Percentiles rank a stretch among this genome's conserved stretches.
These are phyloP conservation scores for Candida adriatica DNA, from an alignment of 805 yeast genomes.

Conservation along the genomic window DNA sequence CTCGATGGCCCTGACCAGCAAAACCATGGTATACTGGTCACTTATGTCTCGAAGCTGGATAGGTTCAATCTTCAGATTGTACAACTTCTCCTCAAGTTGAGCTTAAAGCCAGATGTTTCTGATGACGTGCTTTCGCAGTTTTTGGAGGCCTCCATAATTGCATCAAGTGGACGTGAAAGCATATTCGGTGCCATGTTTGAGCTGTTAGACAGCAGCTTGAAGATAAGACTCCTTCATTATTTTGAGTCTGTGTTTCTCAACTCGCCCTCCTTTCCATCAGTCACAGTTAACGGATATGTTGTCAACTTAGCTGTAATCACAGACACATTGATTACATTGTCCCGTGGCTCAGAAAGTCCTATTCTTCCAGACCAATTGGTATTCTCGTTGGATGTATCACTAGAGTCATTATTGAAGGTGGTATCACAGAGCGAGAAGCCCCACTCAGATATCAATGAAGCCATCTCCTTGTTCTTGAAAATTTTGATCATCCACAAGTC, in stretches of 20 bases:
- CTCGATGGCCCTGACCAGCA: neutral
- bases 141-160: constrained; percentile 6
- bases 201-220: constrained; percentile 26
- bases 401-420: constrained; percentile 30
- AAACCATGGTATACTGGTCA: constrained; percentile 5
- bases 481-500: constrained; percentile 53
- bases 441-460: constrained; percentile 11
- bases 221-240: constrained; percentile 27
- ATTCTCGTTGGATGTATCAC: constrained; percentile 32
- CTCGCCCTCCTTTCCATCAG: constrained; percentile 33
- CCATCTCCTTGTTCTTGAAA: constrained; percentile 44
- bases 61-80: constrained; percentile 36
- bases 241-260: constrained; percentile 36
- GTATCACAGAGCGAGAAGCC: constrained; percentile 16
- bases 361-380: constrained; percentile 30
- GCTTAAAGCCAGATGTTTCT: constrained; percentile 14
- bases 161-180: constrained; percentile 2
- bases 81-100: constrained; percentile 32
- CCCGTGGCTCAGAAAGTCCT: constrained; percentile 11
- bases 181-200: constrained; percentile 34
- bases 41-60: constrained; percentile 24
- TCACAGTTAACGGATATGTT: constrained; percentile 8
- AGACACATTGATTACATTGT: constrained; percentile 14
- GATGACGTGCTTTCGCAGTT: constrained; percentile 10
- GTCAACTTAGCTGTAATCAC: constrained; percentile 13